Percentiles rank a stretch among this genome's conserved stretches.
phyloP scores from a whole-genome alignment of 768 basidiomycete genomes.

The Terana coerulea region DNA sequence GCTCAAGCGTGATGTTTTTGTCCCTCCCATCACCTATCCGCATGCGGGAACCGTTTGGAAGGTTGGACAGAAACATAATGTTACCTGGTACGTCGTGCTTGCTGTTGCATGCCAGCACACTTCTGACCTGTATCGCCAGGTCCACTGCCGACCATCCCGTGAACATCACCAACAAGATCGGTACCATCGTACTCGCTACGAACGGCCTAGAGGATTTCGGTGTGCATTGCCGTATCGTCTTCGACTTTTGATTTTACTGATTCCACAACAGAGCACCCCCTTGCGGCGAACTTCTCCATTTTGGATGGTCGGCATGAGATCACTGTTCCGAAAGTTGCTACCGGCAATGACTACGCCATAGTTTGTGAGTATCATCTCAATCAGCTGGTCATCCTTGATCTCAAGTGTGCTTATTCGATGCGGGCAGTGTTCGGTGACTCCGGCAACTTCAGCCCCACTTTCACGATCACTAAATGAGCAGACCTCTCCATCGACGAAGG shows the following conservation, averaged over 20 bases:
- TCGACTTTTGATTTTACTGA: neutral
- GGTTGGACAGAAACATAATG: conserved; percentile 39
- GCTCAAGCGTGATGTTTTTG: conserved; percentile 39
- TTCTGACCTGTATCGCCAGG: conserved; percentile 24
- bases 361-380: conserved; percentile 35
- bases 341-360: conserved; percentile 33
- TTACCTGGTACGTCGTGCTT: conserved; percentile 43
- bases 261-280: conserved; percentile 23
- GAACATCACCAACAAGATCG: conserved; percentile 37
- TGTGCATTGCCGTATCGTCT: conserved; percentile 14
- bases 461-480: conserved; percentile 28
- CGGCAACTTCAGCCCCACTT: conserved; percentile 38
- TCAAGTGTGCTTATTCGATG: neutral
- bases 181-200: conserved; percentile 22
- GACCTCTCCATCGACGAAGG: neutral
- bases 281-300: conserved; percentile 36
- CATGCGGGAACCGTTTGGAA: conserved; percentile 39
- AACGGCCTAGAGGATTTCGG: conserved; percentile 30
- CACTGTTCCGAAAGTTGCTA: conserved; percentile 33
- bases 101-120: neutral
- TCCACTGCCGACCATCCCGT: conserved; percentile 35
- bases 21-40: conserved; percentile 46
- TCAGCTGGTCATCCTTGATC: neutral
- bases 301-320: conserved; percentile 32
- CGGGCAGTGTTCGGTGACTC: conserved; percentile 52